Conservation (phyloP, 805 yeast species). For the Candida schatavii region DNA sequence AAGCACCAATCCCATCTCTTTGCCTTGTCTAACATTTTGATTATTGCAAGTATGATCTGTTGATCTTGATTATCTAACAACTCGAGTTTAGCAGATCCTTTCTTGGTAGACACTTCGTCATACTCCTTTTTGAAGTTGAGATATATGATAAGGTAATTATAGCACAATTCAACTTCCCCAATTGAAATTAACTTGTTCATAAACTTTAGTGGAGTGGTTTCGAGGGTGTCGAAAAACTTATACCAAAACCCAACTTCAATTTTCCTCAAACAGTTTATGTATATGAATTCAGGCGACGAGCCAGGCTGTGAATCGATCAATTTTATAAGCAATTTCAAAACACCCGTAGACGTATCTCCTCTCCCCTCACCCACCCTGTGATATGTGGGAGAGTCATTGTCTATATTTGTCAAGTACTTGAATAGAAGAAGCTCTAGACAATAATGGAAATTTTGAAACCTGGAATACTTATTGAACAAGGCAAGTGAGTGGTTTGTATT, state of each 20-base stretch:
- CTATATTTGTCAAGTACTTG: slow-evolving; percentile 31
- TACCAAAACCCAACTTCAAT: slow-evolving; percentile 57
- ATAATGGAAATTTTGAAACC: slow-evolving; percentile 43
- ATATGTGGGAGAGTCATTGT: slow-evolving; percentile 14
- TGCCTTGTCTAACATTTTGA: slow-evolving; percentile 39
- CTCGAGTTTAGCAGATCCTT: slow-evolving; percentile 10
- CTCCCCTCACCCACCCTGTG: slow-evolving; percentile 11
- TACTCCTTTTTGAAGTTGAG: slow-evolving; percentile 46
- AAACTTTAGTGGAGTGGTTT: slow-evolving; percentile 43
- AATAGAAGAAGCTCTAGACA: slow-evolving; percentile 50
- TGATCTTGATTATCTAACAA: slow-evolving; percentile 33
- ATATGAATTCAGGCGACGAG: slow-evolving; percentile 27
- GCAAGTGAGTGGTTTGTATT: slow-evolving; percentile 20
- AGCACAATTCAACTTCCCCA: slow-evolving; percentile 45
- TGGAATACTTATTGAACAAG: slow-evolving; percentile 34
- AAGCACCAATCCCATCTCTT: slow-evolving; percentile 52
- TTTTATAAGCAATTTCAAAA: slow-evolving; percentile 16
- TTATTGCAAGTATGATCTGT: slow-evolving; percentile 39
- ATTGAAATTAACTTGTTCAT: slow-evolving; percentile 40
- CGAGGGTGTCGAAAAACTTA: slow-evolving; percentile 40
- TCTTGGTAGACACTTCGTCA: slow-evolving; percentile 20
- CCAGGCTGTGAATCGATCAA: slow-evolving; percentile 16
- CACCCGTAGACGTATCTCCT: slow-evolving; percentile 10
- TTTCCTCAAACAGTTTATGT: slow-evolving; percentile 55
- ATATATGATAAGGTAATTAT: slow-evolving; percentile 52